These are phyloP conservation scores for Tardiomyces digboiensis DNA, from an alignment of 1,139 yeast genomes.

Conservation along the genomic window DNA sequence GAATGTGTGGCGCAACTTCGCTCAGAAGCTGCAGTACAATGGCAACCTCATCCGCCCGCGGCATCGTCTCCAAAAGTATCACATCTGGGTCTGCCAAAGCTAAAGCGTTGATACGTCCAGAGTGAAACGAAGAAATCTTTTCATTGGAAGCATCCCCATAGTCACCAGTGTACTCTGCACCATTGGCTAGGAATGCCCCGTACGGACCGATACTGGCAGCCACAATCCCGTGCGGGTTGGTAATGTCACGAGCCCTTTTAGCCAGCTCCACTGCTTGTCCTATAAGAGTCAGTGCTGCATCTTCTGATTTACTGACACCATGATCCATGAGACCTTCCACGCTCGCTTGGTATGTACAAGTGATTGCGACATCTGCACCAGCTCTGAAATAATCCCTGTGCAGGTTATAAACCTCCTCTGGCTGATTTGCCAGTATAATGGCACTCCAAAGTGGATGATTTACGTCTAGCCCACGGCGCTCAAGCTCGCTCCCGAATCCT, in stretches of 20 bases:
- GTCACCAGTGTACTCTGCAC: slow-evolving; percentile 60
- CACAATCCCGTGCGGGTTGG: slow-evolving; percentile 21
- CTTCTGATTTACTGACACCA: slow-evolving; percentile 21
- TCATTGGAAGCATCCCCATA: slow-evolving; percentile 31
- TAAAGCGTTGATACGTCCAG: slow-evolving; percentile 36
- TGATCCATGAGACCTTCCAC: slow-evolving; percentile 29
- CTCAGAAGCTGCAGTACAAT: slow-evolving; percentile 24
- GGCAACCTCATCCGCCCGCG: slow-evolving; percentile 41
- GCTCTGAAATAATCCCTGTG: slow-evolving; percentile 41
- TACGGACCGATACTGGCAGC: slow-evolving; percentile 68
- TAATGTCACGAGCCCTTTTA: slow-evolving; percentile 19
- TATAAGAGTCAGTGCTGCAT: slow-evolving; percentile 22
- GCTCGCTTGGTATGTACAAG: slow-evolving; percentile 58
- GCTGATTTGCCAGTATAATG: slow-evolving; percentile 38
- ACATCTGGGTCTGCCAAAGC: slow-evolving; percentile 36
- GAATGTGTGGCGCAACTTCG: slow-evolving; percentile 8
- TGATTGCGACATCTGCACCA: slow-evolving; percentile 49
- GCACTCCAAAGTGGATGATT: slow-evolving; percentile 54
- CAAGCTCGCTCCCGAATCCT: slow-evolving; percentile 37
- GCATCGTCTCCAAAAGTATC: slow-evolving; percentile 60
- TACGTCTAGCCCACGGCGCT: slow-evolving; percentile 27
- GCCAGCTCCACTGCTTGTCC: slow-evolving; percentile 24
- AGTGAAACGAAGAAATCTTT: slow-evolving; percentile 38
- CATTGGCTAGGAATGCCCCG: slow-evolving; percentile 56
- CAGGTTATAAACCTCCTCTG: slow-evolving; percentile 37